These are phyloP conservation scores for Aspergillus fischeri DNA, from an alignment of 2,329 filamentous ascomycete species.

Conservation along the genomic window DNA sequence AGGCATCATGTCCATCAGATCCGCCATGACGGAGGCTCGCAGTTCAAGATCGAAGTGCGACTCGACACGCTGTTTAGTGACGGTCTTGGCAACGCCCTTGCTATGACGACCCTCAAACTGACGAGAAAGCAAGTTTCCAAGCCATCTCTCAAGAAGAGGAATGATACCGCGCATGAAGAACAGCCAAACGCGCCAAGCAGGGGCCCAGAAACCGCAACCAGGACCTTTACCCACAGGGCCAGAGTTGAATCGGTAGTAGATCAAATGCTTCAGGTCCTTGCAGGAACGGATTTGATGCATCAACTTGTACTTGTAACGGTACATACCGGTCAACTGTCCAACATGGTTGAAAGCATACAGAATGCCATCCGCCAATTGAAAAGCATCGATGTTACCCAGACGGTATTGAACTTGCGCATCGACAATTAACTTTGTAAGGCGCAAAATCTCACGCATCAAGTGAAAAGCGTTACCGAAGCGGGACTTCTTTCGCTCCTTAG, in stretches of 20 bases:
- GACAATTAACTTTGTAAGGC: conserved; percentile 94
- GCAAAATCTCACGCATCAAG: conserved; percentile 94
- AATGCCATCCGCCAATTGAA: conserved; percentile 96
- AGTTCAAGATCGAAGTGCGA: conserved; percentile 98
- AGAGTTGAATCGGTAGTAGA: conserved; percentile 98
- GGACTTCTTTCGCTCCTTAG: conserved; percentile 98
- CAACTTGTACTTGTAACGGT: conserved; percentile 99
- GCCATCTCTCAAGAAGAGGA: conserved; percentile 91
- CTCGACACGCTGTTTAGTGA: conserved; percentile 97
- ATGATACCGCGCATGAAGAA: conserved; percentile 99
- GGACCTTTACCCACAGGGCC: conserved; percentile 95
- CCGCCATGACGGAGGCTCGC: conserved; percentile 96
- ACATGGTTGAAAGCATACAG: conserved; percentile 99
- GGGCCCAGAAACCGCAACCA: conserved; percentile 98
- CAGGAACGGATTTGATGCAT: conserved; percentile 99
- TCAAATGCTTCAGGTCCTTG: conserved; percentile 98
- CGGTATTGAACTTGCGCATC: conserved; percentile 98
- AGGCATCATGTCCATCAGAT: conserved; percentile 99
- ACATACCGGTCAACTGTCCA: conserved; percentile 97
- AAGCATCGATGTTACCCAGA: conserved; percentile 95
- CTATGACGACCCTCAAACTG: conserved; percentile 98
- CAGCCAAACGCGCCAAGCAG: conserved; percentile 96
- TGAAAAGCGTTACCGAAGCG: conserved; percentile 99
- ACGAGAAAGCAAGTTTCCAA: conserved; percentile 91
- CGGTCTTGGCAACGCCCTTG: conserved; percentile 97